Evolutionary conservation across 2,329 filamentous ascomycete species (phyloP), one percentile per base, ranked within the genome.

Genomic region (Pseudocercospora vitis): DNA sequence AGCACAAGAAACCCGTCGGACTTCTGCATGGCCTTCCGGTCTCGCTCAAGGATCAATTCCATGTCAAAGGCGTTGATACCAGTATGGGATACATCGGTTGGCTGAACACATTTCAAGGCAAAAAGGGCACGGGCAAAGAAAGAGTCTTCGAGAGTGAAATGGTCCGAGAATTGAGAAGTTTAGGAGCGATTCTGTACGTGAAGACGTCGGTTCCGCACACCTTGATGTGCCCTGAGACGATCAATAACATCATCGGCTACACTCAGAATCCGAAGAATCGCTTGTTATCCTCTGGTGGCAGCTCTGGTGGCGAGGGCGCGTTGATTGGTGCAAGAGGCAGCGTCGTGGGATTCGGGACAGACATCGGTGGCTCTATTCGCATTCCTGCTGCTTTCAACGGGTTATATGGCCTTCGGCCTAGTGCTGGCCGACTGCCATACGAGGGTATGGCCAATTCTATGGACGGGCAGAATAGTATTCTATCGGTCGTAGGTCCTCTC

Each of bases 401-500:
- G 2, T 62, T 84, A 0, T 84, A 78, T 62, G 81, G 80, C 1
- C 63, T 85, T 14, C 74, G 81, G 26, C 81, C 82, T 0, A 80
- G 78, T 0, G 58, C 70, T 0, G 81, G 81, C 0, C 71, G 82
- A 21, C 69, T 84, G 1, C 58, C 58, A 19, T 60, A 60, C 29
- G 73, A 81, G 65, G 80, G 78, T 14, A 79, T 81, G 71, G 82
- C 84, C 0, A 86, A 85, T 63, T 80, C 76, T 7, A 80, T 83
- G 76, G 81, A 81, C 48, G 86, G 86, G 0, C 84, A 89, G 61
- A 83, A 81, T 59, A 79, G 76, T 0, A 76, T 87, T 26, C 72
- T 82, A 2, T 86, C 81, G 0, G 81, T 86, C 1, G 77, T 86
- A 9, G 86, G 85, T 0, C 83, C 84, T 0, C 66, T 90, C 11